A percentile compares a stretch with the other conserved stretches of the same genome.
Conservation (phyloP, 768 basidiomycete species). For the Sporobolomyces pararoseus region DNA sequence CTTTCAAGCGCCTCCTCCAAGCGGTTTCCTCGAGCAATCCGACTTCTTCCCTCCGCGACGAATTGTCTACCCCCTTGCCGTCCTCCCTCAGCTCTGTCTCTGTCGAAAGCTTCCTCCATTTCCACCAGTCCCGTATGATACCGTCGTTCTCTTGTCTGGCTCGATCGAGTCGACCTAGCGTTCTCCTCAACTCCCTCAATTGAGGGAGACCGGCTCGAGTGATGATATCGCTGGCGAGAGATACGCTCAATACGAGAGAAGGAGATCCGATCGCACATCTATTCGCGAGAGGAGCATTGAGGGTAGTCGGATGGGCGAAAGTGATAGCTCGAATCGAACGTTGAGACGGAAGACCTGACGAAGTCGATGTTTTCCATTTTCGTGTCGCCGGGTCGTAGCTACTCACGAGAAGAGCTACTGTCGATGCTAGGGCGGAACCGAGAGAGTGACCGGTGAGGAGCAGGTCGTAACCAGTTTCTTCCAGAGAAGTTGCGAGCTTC, state of each 20-base stretch:
- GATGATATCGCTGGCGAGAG: conserved; percentile 27
- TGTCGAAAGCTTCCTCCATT: conserved; percentile 8
- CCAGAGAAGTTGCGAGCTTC: conserved; percentile 17
- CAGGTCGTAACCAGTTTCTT: conserved; percentile 23
- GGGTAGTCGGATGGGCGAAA: conserved; percentile 39
- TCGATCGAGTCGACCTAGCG: conserved; percentile 31
- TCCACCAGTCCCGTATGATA: conserved; percentile 14
- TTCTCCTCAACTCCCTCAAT: conserved; percentile 24
- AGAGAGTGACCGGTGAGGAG: conserved; percentile 36
- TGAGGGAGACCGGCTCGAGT: conserved; percentile 33
- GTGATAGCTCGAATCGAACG: conserved; percentile 24
- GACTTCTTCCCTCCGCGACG: background rate
- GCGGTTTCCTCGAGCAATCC: conserved; percentile 18
- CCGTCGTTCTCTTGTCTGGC: background rate
- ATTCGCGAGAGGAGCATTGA: conserved; percentile 22
- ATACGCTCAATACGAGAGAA: conserved; percentile 36
- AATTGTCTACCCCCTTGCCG: too few relatives aligned
- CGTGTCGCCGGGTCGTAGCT: background rate
- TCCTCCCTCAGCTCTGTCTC: background rate
- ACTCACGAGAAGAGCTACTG: conserved; percentile 25
- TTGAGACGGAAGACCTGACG: background rate
- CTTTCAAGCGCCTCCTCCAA: conserved; percentile 8
- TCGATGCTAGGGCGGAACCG: conserved; percentile 32
- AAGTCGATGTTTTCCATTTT: background rate
- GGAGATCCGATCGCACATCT: conserved; percentile 9